Evolutionary conservation across 768 basidiomycete species (phyloP).

Genomic region (Suillus subluteus): DNA sequence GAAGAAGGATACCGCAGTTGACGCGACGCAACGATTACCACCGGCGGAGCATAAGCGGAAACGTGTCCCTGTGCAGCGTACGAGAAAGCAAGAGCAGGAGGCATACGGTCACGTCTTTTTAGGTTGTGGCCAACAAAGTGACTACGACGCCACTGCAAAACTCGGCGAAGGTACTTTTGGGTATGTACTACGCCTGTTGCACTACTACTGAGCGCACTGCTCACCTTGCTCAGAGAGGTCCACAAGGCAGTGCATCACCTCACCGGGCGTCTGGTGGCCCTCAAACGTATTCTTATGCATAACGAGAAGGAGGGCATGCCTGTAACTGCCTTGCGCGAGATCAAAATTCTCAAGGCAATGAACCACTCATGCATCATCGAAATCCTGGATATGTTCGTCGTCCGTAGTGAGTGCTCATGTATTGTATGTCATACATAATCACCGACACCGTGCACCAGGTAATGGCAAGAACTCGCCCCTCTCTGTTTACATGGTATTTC

Average conservation of each 20-base stretch:
- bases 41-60: slow-evolving; percentile 30
- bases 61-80: slow-evolving; percentile 50
- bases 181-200: slow-evolving; percentile 46
- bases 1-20: slow-evolving; percentile 22
- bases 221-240: slow-evolving; percentile 65
- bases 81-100: slow-evolving; percentile 64
- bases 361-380: slow-evolving; percentile 86
- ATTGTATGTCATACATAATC: slow-evolving; percentile 7
- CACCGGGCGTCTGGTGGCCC: slow-evolving; percentile 70
- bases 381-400: slow-evolving; percentile 91
- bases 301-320: slow-evolving; percentile 98
- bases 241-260: slow-evolving; percentile 79
- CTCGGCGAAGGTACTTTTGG: slow-evolving; percentile 98
- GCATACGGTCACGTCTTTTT: slow-evolving; percentile 70
- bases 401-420: slow-evolving; percentile 58
- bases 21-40: slow-evolving; percentile 5
- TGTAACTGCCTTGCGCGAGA: slow-evolving; percentile 94
- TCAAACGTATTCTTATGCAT: slow-evolving; percentile 96
- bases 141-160: slow-evolving; percentile 84
- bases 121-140: slow-evolving; percentile 71
- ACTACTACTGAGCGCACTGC: slow-evolving; percentile 12
- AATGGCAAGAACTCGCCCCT: slow-evolving; percentile 66
- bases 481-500: slow-evolving; percentile 98
- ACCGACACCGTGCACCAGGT: slow-evolving; percentile 40
- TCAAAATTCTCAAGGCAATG: slow-evolving; percentile 92